Evolutionary conservation across 2,329 filamentous ascomycete species (phyloP).

Genomic region (Cadophora sp.): DNA sequence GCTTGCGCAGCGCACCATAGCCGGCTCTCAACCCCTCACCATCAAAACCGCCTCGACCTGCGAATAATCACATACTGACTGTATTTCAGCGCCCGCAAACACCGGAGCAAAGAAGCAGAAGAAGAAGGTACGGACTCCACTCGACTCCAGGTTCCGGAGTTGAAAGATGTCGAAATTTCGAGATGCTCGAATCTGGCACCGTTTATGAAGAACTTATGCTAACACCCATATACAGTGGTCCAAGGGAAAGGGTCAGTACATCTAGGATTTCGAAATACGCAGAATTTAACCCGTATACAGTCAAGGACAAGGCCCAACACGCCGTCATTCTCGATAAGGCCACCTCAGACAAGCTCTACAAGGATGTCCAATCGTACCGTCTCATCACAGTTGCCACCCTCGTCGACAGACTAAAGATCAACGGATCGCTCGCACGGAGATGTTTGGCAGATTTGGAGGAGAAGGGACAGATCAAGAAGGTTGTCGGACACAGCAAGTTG

Average conservation of each 20-base stretch:
- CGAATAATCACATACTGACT: conserved; percentile 22
- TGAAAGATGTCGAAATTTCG: conserved; percentile 7
- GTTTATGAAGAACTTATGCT: conserved; percentile 17
- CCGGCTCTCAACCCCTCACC: conserved; percentile 8
- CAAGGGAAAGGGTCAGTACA: conserved; percentile 62
- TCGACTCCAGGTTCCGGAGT: neutral
- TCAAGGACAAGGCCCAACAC: conserved; percentile 99
- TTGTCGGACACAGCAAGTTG: conserved; percentile 96
- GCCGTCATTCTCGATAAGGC: conserved; percentile 98
- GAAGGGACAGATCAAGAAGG: conserved; percentile 98
- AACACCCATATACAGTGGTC: conserved; percentile 55
- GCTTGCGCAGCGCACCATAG: neutral
- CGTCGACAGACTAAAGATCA: conserved; percentile 99
- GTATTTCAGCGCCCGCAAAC: conserved; percentile 57
- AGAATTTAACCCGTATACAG: conserved; percentile 57
- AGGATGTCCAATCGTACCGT: conserved; percentile 99
- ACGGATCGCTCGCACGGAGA: conserved; percentile 92
- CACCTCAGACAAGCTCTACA: conserved; percentile 98
- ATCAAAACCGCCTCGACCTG: neutral
- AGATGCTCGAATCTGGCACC: neutral
- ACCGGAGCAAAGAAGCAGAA: conserved; percentile 80
- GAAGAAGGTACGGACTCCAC: conserved; percentile 61
- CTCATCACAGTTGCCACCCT: conserved; percentile 98
- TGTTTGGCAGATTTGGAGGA: conserved; percentile 94
- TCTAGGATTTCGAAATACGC: conserved; percentile 13